Evolutionary conservation across 768 basidiomycete species (phyloP).

Genomic region (Rhizopogon salebrosus): DNA sequence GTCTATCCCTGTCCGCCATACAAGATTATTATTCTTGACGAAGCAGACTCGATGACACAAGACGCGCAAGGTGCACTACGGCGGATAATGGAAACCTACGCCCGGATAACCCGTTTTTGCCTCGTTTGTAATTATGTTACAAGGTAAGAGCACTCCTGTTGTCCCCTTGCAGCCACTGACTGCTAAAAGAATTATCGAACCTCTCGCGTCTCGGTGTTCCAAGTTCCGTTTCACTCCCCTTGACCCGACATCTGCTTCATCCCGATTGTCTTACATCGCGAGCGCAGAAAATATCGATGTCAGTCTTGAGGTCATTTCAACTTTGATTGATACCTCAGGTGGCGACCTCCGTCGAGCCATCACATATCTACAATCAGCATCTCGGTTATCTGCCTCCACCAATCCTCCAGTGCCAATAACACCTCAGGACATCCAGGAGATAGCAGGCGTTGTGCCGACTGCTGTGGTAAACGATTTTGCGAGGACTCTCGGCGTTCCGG

Average conservation of each 20-base stretch:
- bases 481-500: constrained; percentile 65
- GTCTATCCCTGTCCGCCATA: constrained; percentile 95
- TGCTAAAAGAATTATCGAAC: constrained; percentile 84
- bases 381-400: constrained; percentile 75
- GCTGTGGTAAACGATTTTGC: constrained; percentile 66
- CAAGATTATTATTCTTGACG: constrained; percentile 98
- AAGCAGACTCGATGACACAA: constrained; percentile 99
- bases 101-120: constrained; percentile 94
- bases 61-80: constrained; percentile 96
- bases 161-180: not conserved
- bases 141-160: constrained; percentile 48
- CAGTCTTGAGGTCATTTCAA: constrained; percentile 52
- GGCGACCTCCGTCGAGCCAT: constrained; percentile 97
- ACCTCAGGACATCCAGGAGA: constrained; percentile 84
- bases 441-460: constrained; percentile 91
- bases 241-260: constrained; percentile 68
- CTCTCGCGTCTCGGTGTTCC: constrained; percentile 95
- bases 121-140: constrained; percentile 99
- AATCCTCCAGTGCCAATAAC: constrained; percentile 71
- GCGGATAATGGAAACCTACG: constrained; percentile 99
- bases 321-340: constrained; percentile 74
- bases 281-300: constrained; percentile 63
- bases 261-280: constrained; percentile 78
- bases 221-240: constrained; percentile 98
- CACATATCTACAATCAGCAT: constrained; percentile 95